Evolutionary conservation across 2,329 filamentous ascomycete genomes (phyloP).

Genomic region (Trichoderma koningiopsis): DNA sequence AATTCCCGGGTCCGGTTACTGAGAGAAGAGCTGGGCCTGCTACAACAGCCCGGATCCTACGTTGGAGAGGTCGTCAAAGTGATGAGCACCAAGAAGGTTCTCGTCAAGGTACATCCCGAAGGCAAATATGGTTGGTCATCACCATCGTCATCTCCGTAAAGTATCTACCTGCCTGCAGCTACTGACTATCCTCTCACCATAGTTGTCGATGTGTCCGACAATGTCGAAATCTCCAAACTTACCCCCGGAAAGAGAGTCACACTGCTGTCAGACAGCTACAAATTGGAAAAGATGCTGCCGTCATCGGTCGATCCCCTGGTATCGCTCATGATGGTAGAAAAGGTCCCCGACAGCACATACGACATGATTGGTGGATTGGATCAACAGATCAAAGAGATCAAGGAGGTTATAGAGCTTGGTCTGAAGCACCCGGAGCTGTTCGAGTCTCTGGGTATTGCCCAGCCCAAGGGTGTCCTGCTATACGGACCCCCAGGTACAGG

Average conservation of each 20-base stretch:
- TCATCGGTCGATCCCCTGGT: conserved; percentile 98
- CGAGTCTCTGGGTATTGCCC: conserved; percentile 97
- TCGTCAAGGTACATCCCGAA: conserved; percentile 98
- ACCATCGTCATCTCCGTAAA: not conserved
- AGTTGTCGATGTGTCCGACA: conserved; percentile 97
- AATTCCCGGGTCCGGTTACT: conserved; percentile 95
- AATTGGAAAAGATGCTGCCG: conserved; percentile 96
- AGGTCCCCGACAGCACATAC: conserved; percentile 99
- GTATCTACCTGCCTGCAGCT: not conserved
- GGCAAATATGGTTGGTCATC: conserved; percentile 89
- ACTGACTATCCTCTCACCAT: not conserved
- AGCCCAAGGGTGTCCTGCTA: conserved; percentile 94
- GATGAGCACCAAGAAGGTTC: conserved; percentile 98
- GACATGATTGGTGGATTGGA: conserved; percentile 99
- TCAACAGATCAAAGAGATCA: conserved; percentile 99
- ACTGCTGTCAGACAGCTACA: conserved; percentile 94
- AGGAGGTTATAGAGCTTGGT: conserved; percentile 98
- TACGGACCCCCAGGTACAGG: conserved; percentile 97
- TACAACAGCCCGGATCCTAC: conserved; percentile 97
- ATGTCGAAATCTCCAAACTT: conserved; percentile 92
- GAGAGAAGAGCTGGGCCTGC: conserved; percentile 89
- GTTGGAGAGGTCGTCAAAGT: conserved; percentile 99
- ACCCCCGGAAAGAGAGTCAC: conserved; percentile 97
- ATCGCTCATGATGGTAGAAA: conserved; percentile 99
- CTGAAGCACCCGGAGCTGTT: conserved; percentile 98